Base-by-base conservation (phyloP, 305 asterid genomes). In the Fraxinus paxiana region DNA sequence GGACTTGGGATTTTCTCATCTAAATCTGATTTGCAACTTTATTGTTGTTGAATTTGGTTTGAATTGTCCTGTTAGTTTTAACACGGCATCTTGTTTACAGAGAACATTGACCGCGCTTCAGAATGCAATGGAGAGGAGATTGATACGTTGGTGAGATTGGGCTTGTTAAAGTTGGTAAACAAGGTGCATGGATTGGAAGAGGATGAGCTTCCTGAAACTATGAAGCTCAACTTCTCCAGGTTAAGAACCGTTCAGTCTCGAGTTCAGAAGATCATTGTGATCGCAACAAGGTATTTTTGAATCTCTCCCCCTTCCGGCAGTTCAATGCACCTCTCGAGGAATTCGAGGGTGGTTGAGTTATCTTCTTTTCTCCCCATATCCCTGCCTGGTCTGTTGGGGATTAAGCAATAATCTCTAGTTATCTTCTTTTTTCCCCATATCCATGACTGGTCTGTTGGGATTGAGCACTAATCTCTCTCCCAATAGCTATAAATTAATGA, bases 141-240 rank as follows among this genome's bases (percentile, higher is more conserved):
- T 31, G 99, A 94, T 90, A 77, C 92, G 86, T 79, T 83, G 83
- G 97, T 91, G 84, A 91, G 98, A 84, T 87, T 96, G 83, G 99
- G 98, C 78, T 81, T 96, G 87, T 87, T 96, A 65, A 96, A 87
- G 90, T 75, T 89, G 90, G 98, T 89, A 13, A 86, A 82, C 84
- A 89, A 85, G 83, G 87, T 92, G 69, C 73, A 91, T 61, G 99
- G 99, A 81, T 79, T 96, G 83, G 88, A 89, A 7, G 92, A 90
- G 89, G 94, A 83, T 37, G 87, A 83, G 83, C 89, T 94, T 79
- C 99, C 99, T 0, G 99, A 96, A 85, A 94, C 99, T 75, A 86
- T 94, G 93, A 89, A 80, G 83, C 96, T 94, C 24, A 92, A 96
- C 82, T 87, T 94, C 77, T 82, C 81, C 33, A 83, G 97, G 83